Conservation (phyloP, 805 yeast genomes). For the Spathaspora gorwiae region DNA sequence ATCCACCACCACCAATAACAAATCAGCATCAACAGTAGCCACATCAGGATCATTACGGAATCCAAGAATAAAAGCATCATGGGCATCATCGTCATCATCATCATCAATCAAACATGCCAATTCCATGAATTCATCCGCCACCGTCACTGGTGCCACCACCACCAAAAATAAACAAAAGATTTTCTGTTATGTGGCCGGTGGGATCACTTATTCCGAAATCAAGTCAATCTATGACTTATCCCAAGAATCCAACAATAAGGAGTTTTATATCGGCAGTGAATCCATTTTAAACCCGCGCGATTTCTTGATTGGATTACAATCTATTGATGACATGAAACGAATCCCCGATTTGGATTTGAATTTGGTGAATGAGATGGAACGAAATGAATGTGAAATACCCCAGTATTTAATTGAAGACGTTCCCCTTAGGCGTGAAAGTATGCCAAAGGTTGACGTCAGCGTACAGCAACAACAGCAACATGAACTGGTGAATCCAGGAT, state of each 20-base stretch:
- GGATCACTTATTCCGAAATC: slow-evolving; percentile 77
- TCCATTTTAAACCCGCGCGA: slow-evolving; percentile 58
- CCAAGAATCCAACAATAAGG: slow-evolving; percentile 55
- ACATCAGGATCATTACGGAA: slow-evolving; percentile 50
- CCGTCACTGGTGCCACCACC: neutral
- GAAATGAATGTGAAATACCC: slow-evolving; percentile 38
- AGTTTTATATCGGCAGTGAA: slow-evolving; percentile 79
- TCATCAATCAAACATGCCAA: slow-evolving; percentile 2
- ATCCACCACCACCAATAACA: neutral
- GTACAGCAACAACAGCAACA: neutral
- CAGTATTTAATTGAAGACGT: slow-evolving; percentile 36
- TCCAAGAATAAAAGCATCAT: slow-evolving; percentile 68
- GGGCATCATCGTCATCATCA: slow-evolving; percentile 44
- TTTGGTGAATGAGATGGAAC: slow-evolving; percentile 20
- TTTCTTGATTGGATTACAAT: slow-evolving; percentile 39
- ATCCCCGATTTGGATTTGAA: slow-evolving; percentile 42
- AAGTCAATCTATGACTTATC: slow-evolving; percentile 72
- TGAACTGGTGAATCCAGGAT: neutral
- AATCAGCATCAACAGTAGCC: neutral
- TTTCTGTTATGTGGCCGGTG: slow-evolving; percentile 84
- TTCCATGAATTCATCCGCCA: neutral
- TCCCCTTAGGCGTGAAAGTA: no score
- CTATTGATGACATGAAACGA: slow-evolving; percentile 30
- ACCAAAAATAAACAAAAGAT: slow-evolving; percentile 54
- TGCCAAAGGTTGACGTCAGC: slow-evolving; percentile 5